These are phyloP conservation scores for Penicillium sp. DNA, from an alignment of 2,329 filamentous ascomycete genomes.

Conservation along the genomic window DNA sequence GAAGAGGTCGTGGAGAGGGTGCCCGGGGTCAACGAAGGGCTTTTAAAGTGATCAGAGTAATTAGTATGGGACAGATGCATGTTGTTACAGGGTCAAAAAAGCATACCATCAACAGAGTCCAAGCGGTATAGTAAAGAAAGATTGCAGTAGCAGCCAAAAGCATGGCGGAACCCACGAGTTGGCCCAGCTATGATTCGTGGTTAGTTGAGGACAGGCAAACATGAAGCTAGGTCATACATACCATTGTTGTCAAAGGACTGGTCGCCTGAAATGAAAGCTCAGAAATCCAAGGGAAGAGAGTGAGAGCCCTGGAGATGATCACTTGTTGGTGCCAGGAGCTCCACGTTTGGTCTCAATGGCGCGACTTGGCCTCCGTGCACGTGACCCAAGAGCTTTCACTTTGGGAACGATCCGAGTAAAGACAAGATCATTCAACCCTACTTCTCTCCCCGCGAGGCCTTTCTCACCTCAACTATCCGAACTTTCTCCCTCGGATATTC, in stretches of 20 bases:
- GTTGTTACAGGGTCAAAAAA: neutral
- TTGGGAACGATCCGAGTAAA: neutral
- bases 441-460: slow-evolving; percentile 1
- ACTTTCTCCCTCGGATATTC: slow-evolving; percentile 3
- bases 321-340: slow-evolving; percentile 21
- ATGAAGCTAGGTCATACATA: slow-evolving; percentile 23
- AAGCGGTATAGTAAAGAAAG: slow-evolving; percentile 93
- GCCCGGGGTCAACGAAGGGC: slow-evolving; percentile 96
- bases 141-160: slow-evolving; percentile 70
- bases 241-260: slow-evolving; percentile 20
- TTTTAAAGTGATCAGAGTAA: slow-evolving; percentile 40
- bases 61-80: neutral
- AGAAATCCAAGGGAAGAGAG: slow-evolving; percentile 7
- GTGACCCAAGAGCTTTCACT: slow-evolving; percentile 20
- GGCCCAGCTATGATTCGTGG: slow-evolving; percentile 72
- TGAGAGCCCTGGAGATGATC: slow-evolving; percentile 9
- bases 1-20: slow-evolving; percentile 92
- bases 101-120: slow-evolving; percentile 93
- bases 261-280: slow-evolving; percentile 5
- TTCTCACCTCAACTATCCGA: slow-evolving; percentile 1
- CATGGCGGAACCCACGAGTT: slow-evolving; percentile 75
- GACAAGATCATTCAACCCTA: slow-evolving; percentile 2
- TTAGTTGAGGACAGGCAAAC: neutral
- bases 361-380: slow-evolving; percentile 17
- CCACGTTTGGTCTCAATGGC: slow-evolving; percentile 2